phyloP scores from a whole-genome alignment of 129 eudicot genomes.

The Artemisia argyi region DNA sequence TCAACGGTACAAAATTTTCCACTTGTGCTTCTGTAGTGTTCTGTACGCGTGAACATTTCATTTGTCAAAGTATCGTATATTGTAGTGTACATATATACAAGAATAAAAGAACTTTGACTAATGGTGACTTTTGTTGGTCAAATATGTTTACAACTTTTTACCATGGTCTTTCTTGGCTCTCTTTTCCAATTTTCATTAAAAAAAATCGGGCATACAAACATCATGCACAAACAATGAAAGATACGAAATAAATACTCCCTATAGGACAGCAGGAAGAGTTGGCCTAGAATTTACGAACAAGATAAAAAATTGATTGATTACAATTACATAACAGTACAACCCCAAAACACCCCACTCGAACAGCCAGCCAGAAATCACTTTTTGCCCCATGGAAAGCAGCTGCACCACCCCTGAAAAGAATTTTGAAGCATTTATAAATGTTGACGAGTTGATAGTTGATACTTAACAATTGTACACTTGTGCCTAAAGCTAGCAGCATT shows the following conservation, averaged over 20 bases:
- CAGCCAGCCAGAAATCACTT: slow-evolving; percentile 32
- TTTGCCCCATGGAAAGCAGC: slow-evolving; percentile 76
- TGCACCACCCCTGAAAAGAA: slow-evolving; percentile 61
- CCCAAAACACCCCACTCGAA: slow-evolving; percentile 7
- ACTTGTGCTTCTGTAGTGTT: slow-evolving; percentile 3
- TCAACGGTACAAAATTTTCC: slow-evolving; percentile 7
- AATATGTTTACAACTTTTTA: background rate
- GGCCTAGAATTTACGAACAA: slow-evolving; percentile 18
- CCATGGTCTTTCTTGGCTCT: background rate
- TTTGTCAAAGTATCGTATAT: slow-evolving; percentile 3
- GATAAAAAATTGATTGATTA: slow-evolving; percentile 13
- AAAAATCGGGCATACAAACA: slow-evolving; percentile 18
- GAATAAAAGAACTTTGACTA: background rate
- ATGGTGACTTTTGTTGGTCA: background rate
- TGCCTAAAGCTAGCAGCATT: background rate
- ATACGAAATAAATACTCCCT: slow-evolving; percentile 13
- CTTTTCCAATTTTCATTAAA: slow-evolving; percentile 7
- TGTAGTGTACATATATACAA: slow-evolving; percentile 24
- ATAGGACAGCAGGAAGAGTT: slow-evolving; percentile 9
- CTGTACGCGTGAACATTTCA: slow-evolving; percentile 12
- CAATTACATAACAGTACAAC: slow-evolving; percentile 25
- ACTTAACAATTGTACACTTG: too few species aligned
- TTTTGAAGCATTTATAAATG: background rate
- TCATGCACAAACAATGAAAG: slow-evolving; percentile 29
- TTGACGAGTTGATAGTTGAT: background rate